Conservation (phyloP, 345 rosid genomes). For the Corymbia maculata region DNA sequence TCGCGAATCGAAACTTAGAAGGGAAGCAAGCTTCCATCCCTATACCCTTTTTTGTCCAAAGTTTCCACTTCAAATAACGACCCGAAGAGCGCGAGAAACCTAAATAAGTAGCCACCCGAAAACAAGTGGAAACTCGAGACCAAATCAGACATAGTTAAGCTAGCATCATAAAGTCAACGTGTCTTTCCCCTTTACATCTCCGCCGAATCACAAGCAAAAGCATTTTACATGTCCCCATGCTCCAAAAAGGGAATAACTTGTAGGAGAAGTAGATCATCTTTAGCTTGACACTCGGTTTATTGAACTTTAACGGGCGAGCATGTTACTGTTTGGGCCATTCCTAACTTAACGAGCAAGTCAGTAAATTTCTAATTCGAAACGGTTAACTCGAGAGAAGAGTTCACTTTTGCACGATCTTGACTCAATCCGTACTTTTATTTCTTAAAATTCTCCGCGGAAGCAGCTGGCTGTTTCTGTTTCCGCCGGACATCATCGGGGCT, state of each 20-base stretch:
- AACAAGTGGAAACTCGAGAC: no score
- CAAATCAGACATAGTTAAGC: no score
- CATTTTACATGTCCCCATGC: background rate
- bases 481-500: no score
- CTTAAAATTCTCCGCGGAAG: background rate
- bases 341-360: background rate
- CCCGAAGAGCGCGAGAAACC: no score
- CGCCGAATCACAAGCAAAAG: background rate
- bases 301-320: background rate
- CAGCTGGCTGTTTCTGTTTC: background rate
- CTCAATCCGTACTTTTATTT: fast-evolving
- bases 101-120: no score
- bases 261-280: background rate
- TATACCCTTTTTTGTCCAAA: background rate
- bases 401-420: background rate
- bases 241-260: background rate
- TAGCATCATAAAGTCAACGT: background rate
- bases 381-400: background rate
- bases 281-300: background rate
- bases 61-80: background rate
- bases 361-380: background rate
- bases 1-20: background rate
- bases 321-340: background rate
- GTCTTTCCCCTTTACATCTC: background rate
- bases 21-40: background rate